phyloP scores from a whole-genome alignment of 371 early-diverging fungal species.

The Lichtheimia hyalospora region DNA sequence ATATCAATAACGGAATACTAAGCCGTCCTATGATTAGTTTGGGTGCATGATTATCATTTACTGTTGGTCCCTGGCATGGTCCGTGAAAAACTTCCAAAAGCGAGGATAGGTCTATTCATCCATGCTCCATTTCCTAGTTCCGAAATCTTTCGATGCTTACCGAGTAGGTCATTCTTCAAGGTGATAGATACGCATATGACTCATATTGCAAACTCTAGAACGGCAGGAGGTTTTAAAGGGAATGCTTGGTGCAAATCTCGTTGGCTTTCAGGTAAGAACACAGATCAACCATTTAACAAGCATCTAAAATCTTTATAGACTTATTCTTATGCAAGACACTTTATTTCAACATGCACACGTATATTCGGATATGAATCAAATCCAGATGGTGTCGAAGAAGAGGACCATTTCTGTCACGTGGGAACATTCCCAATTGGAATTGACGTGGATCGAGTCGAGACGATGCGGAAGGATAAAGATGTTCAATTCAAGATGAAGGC shows the following conservation, averaged over 20 bases:
- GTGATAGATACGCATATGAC: too few relatives aligned
- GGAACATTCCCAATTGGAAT: constrained; percentile 98
- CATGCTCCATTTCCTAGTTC: constrained; percentile 95
- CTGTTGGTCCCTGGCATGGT: constrained; percentile 88
- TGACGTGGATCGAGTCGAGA: constrained; percentile 65
- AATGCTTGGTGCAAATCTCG: constrained; percentile 85
- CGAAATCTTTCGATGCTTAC: constrained; percentile 88
- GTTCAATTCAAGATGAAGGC: constrained; percentile 74
- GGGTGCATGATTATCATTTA: constrained; percentile 99
- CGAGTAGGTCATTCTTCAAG: constrained; percentile 48
- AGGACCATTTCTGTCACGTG: constrained; percentile 76
- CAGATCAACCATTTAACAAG: not conserved
- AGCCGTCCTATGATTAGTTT: constrained; percentile 54
- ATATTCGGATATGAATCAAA: constrained; percentile 88
- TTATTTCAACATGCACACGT: constrained; percentile 90
- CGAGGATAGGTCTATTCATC: constrained; percentile 93
- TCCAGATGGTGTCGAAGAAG: constrained; percentile 78
- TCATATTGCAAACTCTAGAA: constrained; percentile 35
- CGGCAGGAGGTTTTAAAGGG: constrained; percentile 91
- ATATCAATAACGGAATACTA: too few relatives aligned
- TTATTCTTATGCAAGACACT: constrained; percentile 95
- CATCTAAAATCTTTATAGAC: constrained; percentile 52
- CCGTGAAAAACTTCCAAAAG: constrained; percentile 72
- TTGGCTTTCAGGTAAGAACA: constrained; percentile 86
- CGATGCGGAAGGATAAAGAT: constrained; percentile 29